Evolutionary conservation across 1,284 basidiomycete genomes (phyloP), one percentile per base, ranked within the genome.

Genomic region (Ceratobasidium sp.): DNA sequence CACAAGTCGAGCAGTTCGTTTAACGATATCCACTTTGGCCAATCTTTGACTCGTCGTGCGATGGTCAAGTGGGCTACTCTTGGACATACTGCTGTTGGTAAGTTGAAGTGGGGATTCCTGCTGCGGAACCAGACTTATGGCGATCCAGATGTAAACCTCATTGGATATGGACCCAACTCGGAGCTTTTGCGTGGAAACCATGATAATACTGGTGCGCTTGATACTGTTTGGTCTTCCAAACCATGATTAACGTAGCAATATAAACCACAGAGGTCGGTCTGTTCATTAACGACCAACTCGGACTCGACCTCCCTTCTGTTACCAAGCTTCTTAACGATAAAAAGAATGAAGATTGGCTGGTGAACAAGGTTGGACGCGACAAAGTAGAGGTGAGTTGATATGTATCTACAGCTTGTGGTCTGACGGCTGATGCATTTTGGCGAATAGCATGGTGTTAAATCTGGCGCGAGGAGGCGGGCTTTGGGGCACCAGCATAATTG

Each of bases 1-100:
- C 46, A 67, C 64, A 75, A 74, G 52, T 53, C 59, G 12, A 72
- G 70, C 39, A 36, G 70, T 3, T 70, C 32, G 26, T 62, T 61
- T 53, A 62, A 53, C 48, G 75, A 75, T 30, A 71, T 67, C 32
- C 73, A 75, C 60, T 59, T 75, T n/a, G 75, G 73, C 2, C 75
- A 75, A 28, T 57, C 65, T 1, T 70, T 75, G 48, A 32, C 60
- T 1, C 71, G 75, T 32, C 71, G 75, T 28, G 71, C 75, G 14
- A 72, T 75, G 72, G 43, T 74, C 45, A 75, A 73, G 60, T 73
- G 71, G 58, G 60, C 60, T 1, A 72, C 72, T 52, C 65, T 69
- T 43, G 71, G 71, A 14, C 71, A 72, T 36, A 72, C 60, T 30
- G 71, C 71, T 39, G 71, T 72, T 52, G 71, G 71, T 72, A n/a